Conservation (phyloP, 768 basidiomycete species). For the Lactarius sanguifluus region DNA sequence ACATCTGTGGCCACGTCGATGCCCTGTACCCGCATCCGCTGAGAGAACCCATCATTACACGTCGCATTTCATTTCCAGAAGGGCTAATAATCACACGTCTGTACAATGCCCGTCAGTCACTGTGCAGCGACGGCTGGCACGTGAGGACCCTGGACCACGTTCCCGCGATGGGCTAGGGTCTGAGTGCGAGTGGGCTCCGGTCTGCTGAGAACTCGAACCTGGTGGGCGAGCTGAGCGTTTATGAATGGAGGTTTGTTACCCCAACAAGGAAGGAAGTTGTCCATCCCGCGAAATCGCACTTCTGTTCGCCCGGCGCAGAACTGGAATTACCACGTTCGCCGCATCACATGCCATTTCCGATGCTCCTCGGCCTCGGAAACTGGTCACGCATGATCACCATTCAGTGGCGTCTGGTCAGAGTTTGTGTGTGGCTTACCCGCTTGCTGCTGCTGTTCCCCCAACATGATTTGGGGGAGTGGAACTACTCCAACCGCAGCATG, state of each 20-base stretch:
- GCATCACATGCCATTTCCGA: background rate
- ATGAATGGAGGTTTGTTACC: background rate
- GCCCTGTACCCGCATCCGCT: background rate
- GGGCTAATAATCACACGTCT: background rate
- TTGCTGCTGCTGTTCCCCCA: background rate
- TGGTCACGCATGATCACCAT: background rate
- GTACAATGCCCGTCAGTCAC: background rate
- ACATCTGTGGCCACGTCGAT: background rate
- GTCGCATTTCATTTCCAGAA: background rate
- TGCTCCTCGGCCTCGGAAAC: background rate
- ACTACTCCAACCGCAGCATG: background rate
- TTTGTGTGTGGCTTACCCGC: background rate
- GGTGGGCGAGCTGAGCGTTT: background rate
- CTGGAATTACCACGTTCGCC: background rate
- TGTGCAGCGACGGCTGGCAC: background rate
- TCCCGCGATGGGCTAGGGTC: background rate
- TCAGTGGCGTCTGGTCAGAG: background rate
- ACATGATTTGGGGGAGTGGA: background rate
- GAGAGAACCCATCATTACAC: background rate
- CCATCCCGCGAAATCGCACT: background rate
- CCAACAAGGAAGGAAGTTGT: background rate
- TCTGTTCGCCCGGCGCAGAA: background rate
- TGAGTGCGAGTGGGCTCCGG: background rate
- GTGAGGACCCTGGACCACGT: background rate
- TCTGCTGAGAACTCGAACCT: background rate